Evolutionary conservation across 176 grass and related monocot species (phyloP).

Genomic region (Elaeis guineensis): DNA sequence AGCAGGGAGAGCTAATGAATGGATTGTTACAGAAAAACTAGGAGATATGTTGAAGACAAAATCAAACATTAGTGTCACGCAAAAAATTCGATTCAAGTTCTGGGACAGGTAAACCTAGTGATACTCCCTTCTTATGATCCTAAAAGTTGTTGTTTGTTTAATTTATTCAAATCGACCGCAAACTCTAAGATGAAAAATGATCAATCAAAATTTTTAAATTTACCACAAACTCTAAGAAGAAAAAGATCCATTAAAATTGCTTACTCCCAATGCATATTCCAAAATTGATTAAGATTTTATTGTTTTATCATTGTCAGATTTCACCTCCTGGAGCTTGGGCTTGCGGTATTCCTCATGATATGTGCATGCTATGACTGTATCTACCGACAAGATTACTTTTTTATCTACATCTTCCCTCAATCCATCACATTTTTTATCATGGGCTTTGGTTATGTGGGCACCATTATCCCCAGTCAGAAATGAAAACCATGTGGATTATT

Average conservation of each 20-base stretch:
- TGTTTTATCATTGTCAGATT: not conserved
- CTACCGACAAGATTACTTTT: not conserved
- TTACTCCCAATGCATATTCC: not conserved
- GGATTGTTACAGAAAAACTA: slow-evolving; percentile 14
- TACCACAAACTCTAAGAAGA: too few species aligned
- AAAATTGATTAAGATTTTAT: not conserved
- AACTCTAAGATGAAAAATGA: too few species aligned
- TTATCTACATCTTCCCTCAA: slow-evolving; percentile 13
- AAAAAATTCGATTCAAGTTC: not conserved
- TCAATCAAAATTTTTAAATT: too few species aligned
- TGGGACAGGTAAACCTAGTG: slow-evolving; percentile 6
- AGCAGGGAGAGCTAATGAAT: slow-evolving; percentile 10
- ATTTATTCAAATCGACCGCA: too few species aligned
- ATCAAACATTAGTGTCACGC: not conserved
- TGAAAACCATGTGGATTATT: too few species aligned
- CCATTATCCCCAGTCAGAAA: not conserved
- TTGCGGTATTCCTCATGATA: not conserved
- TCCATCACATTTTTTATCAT: not conserved
- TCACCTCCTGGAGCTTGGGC: slow-evolving; percentile 3
- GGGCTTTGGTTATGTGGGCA: not conserved
- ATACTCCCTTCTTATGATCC: not conserved
- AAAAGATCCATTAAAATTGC: too few species aligned
- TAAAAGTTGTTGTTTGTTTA: not conserved
- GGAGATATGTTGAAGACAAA: slow-evolving; percentile 6
- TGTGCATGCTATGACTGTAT: not conserved